phyloP scores from a whole-genome alignment of 768 basidiomycete species.

The Tylopilus plumbeoviolaceoides region DNA sequence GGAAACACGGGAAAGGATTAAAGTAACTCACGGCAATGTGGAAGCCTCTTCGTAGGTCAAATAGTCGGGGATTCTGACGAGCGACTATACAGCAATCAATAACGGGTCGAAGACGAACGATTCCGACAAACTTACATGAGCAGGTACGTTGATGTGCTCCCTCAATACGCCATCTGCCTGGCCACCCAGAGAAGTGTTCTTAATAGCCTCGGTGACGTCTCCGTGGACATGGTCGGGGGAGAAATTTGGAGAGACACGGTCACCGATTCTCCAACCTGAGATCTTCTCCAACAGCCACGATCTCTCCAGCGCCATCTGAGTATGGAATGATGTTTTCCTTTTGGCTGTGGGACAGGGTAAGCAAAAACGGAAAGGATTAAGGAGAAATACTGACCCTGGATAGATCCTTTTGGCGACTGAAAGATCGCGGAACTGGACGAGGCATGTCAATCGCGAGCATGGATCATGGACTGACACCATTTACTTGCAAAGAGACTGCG shows the following conservation, averaged over 20 bases:
- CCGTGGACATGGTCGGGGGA: slow-evolving; percentile 33
- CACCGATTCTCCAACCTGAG: slow-evolving; percentile 49
- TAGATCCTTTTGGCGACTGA: too few species aligned
- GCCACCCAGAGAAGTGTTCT: slow-evolving; percentile 42
- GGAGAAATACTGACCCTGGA: slow-evolving; percentile 15
- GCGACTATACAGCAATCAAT: too few species aligned
- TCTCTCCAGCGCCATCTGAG: slow-evolving; percentile 57
- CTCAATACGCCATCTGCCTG: slow-evolving; percentile 41
- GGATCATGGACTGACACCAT: too few species aligned
- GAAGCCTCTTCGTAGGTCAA: slow-evolving; percentile 62
- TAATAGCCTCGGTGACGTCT: slow-evolving; percentile 35
- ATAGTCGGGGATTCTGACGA: slow-evolving; percentile 50
- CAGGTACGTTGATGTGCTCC: slow-evolving; percentile 42
- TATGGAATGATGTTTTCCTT: slow-evolving; percentile 29
- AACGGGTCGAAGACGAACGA: not conserved
- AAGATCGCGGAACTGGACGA: too few species aligned
- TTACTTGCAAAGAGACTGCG: too few species aligned
- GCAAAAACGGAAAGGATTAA: slow-evolving; percentile 11
- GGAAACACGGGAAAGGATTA: too few species aligned
- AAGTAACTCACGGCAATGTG: too few species aligned
- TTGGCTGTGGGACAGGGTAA: slow-evolving; percentile 25
- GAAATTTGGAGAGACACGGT: slow-evolving; percentile 56
- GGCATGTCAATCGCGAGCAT: not conserved
- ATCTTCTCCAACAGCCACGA: slow-evolving; percentile 42
- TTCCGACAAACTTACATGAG: slow-evolving; percentile 30